These are phyloP conservation scores for Amphibolis antarctica DNA, from an alignment of 106 monocot genomes.

Conservation along the genomic window DNA sequence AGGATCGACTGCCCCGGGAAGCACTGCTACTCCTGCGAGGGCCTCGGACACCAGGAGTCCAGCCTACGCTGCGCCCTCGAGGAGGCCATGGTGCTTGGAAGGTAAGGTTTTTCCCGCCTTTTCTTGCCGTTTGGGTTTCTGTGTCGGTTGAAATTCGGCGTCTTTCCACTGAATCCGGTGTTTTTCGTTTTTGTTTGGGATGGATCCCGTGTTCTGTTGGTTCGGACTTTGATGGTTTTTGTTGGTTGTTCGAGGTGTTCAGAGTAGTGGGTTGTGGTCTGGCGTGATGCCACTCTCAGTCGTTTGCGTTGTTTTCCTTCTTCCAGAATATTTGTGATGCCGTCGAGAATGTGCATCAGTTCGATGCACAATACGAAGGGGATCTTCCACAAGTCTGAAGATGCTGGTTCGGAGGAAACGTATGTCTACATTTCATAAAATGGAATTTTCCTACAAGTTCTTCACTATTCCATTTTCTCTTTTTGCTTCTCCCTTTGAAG, in stretches of 20 bases:
- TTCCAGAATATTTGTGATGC: constrained; percentile 86
- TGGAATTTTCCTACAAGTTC: background rate
- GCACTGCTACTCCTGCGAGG: constrained; percentile 87
- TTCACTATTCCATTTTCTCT: background rate
- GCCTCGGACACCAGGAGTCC: constrained; percentile 93
- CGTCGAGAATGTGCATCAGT: constrained; percentile 91
- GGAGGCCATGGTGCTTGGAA: constrained; percentile 71
- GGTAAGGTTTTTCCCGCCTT: constrained; percentile 16
- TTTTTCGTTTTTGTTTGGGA: too few species aligned
- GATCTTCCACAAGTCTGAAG: constrained; percentile 40
- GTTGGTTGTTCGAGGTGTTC: background rate
- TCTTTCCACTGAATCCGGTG: constrained; percentile 1
- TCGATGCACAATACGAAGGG: constrained; percentile 85
- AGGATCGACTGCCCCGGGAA: constrained; percentile 89
- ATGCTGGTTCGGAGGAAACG: constrained; percentile 50
- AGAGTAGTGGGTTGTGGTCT: background rate
- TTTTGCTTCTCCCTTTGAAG: background rate
- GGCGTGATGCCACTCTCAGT: background rate
- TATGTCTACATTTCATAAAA: constrained; percentile 3
- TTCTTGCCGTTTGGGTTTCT: background rate
- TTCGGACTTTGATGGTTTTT: too few species aligned
- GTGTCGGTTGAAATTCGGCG: background rate
- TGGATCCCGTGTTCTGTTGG: too few species aligned
- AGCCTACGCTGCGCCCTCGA: constrained; percentile 95
- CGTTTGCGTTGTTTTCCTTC: constrained; percentile 4